Conservation (phyloP, 257 asterid species). For the Craterostigma plantagineum region DNA sequence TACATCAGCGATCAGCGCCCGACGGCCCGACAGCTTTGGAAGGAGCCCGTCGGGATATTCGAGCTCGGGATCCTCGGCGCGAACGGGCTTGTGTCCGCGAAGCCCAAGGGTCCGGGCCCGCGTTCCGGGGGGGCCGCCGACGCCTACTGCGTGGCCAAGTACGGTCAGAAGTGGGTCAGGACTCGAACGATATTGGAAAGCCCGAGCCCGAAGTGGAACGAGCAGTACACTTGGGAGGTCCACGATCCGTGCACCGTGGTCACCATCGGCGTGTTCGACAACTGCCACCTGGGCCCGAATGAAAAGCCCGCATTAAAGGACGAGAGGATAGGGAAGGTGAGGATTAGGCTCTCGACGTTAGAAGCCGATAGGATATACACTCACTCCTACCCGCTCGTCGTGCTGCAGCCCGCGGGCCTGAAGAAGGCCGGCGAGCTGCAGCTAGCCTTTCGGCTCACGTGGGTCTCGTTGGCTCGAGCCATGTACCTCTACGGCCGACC, state of each 20-base stretch:
- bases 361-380: constrained; percentile 45
- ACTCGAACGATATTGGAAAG: constrained; percentile 38
- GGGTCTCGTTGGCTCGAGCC: constrained; percentile 28
- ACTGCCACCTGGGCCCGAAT: constrained; percentile 30
- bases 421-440: constrained; percentile 62
- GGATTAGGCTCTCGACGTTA: constrained; percentile 45
- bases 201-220: constrained; percentile 46
- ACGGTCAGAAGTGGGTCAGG: constrained; percentile 55
- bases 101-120: constrained; percentile 22
- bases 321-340: constrained; percentile 35
- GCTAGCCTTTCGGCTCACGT: constrained; percentile 43
- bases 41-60: constrained; percentile 43
- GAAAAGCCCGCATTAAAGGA: constrained; percentile 29
- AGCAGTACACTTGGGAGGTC: constrained; percentile 67
- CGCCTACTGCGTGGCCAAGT: constrained; percentile 64
- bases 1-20: constrained; percentile 57
- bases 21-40: constrained; percentile 49
- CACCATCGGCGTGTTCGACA: constrained; percentile 46
- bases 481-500: constrained; percentile 35
- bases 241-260: constrained; percentile 52
- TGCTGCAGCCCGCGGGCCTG: constrained; percentile 34
- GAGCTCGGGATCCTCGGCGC: constrained; percentile 56
- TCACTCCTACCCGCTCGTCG: constrained; percentile 46
- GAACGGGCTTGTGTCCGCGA: constrained; percentile 30
- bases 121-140: constrained; percentile 39